Evolutionary conservation across 2,329 filamentous ascomycete species (phyloP), one percentile per base, ranked within the genome.

Genomic region (Pleoardoris graminearum): DNA sequence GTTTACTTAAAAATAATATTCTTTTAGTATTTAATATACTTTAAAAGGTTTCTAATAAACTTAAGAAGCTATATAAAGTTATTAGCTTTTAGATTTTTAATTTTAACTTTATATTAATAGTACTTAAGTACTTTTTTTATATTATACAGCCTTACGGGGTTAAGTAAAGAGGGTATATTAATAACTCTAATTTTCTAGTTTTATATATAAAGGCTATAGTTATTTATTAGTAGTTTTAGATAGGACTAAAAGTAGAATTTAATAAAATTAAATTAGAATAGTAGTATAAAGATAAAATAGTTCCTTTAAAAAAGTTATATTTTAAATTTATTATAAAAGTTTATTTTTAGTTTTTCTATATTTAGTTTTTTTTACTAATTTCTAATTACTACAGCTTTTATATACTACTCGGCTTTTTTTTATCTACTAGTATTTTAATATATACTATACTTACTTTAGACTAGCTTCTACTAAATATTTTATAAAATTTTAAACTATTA

Each of bases 21-120:
- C 49, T 51, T 51, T 47, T 51, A 23, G 43, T 51, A 51, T 47
- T 51, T 14, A 19, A 51, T 23, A 51, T 51, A 51, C 49, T 51
- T 51, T 47, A 51, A 51, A 47, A 51, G 43, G 49, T 41, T 42
- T 27, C 43, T 23, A 47, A 51, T 32, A 23, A 51, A 51, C 41
- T 51, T 14, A 19, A 51, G 41, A 35, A 51, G 49, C 49, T 32
- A 47, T 51, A 39, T 41, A 47, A 47, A 51, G 42, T 51, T 27
- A 27, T 39, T 51, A 47, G 49, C 7, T 46, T 41, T 35, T 29
- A 51, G 43, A 47, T 47, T 35, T 25, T 51, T 22, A 19, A 46
- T 23, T 8, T 51, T 23, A 17, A 41, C 27, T 3, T 51, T 33
- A n/a, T n/a, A n/a, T 47, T 47, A 32, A 47, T 51, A 51, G 33